phyloP scores from a whole-genome alignment of 2,329 filamentous ascomycete species.

The Acrodontium crateriforme region DNA sequence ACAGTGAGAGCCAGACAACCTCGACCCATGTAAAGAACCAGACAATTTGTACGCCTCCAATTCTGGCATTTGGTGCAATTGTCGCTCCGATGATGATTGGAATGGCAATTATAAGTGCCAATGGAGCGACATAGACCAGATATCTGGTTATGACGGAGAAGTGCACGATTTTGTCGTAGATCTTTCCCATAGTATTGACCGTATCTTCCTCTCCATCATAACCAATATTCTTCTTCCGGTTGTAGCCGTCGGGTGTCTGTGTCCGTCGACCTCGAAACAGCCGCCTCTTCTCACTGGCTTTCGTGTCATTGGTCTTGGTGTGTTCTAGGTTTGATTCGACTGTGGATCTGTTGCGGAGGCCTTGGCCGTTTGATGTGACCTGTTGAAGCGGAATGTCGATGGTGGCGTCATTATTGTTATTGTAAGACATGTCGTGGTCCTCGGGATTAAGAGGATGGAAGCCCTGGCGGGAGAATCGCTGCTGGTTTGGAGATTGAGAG shows the following conservation, averaged over 20 bases:
- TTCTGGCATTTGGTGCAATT: constrained; percentile 22
- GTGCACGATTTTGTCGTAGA: constrained; percentile 48
- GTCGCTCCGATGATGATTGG: constrained; percentile 49
- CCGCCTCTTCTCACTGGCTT: constrained; percentile 22
- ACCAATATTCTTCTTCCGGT: constrained; percentile 12
- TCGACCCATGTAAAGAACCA: constrained; percentile 55
- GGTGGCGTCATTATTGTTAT: constrained; percentile 38
- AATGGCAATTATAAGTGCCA: constrained; percentile 44
- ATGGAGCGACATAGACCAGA: constrained; percentile 46
- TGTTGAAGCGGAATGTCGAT: constrained; percentile 49
- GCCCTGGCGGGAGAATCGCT: constrained; percentile 1
- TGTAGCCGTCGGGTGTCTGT: constrained; percentile 21
- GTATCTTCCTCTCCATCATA: constrained; percentile 39
- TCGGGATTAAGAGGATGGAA: constrained; percentile 13
- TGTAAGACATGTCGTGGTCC: constrained; percentile 9
- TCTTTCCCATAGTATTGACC: constrained; percentile 43
- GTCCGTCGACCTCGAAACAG: constrained; percentile 22
- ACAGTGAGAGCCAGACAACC: constrained; percentile 46
- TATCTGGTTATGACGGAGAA: constrained; percentile 51
- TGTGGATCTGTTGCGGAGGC: constrained; percentile 25
- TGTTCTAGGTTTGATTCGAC: constrained; percentile 20
- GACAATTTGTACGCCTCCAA: constrained; percentile 42
- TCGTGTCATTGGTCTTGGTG: constrained; percentile 17
- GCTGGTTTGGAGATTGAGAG: neutral
- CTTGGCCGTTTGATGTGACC: constrained; percentile 36